Conservation (phyloP, 2,329 filamentous ascomycete species). For the Pseudogymnoascus sp. region DNA sequence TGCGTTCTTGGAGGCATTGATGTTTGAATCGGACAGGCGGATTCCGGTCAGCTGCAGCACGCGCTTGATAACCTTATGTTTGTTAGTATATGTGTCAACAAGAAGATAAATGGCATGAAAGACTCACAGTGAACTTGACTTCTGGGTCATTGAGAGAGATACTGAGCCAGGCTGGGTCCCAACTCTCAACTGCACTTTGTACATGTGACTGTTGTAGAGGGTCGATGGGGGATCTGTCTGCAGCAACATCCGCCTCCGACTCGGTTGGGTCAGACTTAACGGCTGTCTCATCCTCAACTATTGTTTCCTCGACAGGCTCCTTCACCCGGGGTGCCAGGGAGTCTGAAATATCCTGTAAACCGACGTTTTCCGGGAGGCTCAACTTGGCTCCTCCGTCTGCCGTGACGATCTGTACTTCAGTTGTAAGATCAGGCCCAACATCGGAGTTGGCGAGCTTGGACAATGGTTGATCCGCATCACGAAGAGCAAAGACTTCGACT, state of each 20-base stretch:
- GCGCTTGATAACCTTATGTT: slow-evolving; percentile 64
- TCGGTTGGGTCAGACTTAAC: slow-evolving; percentile 20
- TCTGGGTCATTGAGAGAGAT: slow-evolving; percentile 47
- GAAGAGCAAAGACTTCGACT: slow-evolving; percentile 45
- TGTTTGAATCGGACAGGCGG: slow-evolving; percentile 60
- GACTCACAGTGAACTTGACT: slow-evolving; percentile 66
- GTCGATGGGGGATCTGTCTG: slow-evolving; percentile 20
- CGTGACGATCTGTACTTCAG: slow-evolving; percentile 21
- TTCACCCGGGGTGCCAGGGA: not conserved
- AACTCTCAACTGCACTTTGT: slow-evolving; percentile 34
- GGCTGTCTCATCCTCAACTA: slow-evolving; percentile 13
- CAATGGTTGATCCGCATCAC: slow-evolving; percentile 31
- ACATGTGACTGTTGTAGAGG: slow-evolving; percentile 30
- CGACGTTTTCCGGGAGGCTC: slow-evolving; percentile 16
- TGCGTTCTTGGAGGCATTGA: slow-evolving; percentile 47
- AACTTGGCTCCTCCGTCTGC: slow-evolving; percentile 15
- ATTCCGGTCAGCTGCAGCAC: slow-evolving; percentile 73
- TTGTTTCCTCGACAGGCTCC: not conserved
- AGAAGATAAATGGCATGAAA: not conserved
- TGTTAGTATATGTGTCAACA: not conserved
- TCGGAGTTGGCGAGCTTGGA: slow-evolving; percentile 15
- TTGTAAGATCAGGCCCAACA: slow-evolving; percentile 16
- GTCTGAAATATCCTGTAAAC: slow-evolving; percentile 15
- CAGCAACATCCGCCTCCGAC: slow-evolving; percentile 23
- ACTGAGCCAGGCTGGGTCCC: slow-evolving; percentile 49